phyloP scores from a whole-genome alignment of 352 stramenopile genomes.

The Phytophthora vignae region DNA sequence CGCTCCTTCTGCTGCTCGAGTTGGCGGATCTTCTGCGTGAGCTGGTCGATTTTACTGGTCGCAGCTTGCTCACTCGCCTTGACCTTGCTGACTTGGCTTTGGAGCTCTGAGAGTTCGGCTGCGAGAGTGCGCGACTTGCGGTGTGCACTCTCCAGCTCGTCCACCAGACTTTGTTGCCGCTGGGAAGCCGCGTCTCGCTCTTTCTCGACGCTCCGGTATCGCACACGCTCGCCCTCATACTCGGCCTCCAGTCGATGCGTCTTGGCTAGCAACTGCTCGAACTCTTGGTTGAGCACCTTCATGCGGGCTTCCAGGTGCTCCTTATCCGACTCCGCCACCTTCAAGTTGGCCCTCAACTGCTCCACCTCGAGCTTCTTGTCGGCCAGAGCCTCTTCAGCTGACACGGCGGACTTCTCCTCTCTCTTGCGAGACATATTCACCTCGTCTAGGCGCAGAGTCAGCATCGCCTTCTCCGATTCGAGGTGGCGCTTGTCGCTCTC shows the following conservation, averaged over 20 bases:
- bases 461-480: slow-evolving; percentile 42
- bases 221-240: slow-evolving; percentile 35
- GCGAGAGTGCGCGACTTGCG: slow-evolving; percentile 36
- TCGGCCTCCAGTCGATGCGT: slow-evolving; percentile 42
- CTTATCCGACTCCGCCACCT: slow-evolving; percentile 50
- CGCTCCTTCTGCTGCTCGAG: slow-evolving; percentile 48
- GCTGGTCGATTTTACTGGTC: slow-evolving; percentile 41
- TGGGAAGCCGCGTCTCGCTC: slow-evolving; percentile 41
- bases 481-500: slow-evolving; percentile 51
- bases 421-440: slow-evolving; percentile 27
- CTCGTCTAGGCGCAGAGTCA: slow-evolving; percentile 32
- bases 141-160: slow-evolving; percentile 39
- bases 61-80: slow-evolving; percentile 55
- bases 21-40: slow-evolving; percentile 36
- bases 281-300: slow-evolving; percentile 37
- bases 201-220: slow-evolving; percentile 43
- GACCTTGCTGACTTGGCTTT: slow-evolving; percentile 41
- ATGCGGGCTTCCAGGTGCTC: slow-evolving; percentile 39
- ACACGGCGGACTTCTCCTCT: slow-evolving; percentile 28
- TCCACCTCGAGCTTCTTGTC: slow-evolving; percentile 64
- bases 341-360: slow-evolving; percentile 48
- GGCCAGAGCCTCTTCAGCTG: slow-evolving; percentile 24
- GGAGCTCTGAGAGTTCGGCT: slow-evolving; percentile 42
- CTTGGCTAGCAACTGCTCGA: slow-evolving; percentile 38
- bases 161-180: slow-evolving; percentile 38